Evolutionary conservation across 1,139 yeast species (phyloP), one percentile per base, ranked within the genome.

Genomic region (Candida tropicalis): DNA sequence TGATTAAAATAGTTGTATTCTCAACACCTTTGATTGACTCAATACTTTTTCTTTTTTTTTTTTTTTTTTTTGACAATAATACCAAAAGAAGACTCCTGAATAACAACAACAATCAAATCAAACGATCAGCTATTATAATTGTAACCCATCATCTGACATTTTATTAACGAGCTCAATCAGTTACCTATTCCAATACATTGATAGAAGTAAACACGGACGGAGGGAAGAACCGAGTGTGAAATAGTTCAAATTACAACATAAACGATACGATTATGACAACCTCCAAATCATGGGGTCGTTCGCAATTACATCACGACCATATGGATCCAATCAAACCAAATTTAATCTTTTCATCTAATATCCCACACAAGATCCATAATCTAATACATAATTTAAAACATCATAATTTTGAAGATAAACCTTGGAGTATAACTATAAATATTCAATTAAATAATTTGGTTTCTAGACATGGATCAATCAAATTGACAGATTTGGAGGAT

Each of bases 341-440:
- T 51, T 67, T 71, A 45, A 55, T 73, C 23, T 68, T 68, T 46
- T 62, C 72, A 5, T 69, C 75, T 10, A 70, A 72, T 46, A 63
- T 73, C 8, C 58, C 63, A 0, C 57, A 56, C 20, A 58, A 58
- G 42, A 52, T 63, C 5, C 35, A 38, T 5, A 43, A 39, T 9
- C 42, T 58, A 32, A 34, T 40, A 37, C 34, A 41, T 18, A 29
- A 28, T 37, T 36, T 18, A 27, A 26, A n/a, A 13, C 33, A 35
- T 17, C 18, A 15, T 23, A 27, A 22, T 8, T 23, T 33, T n/a
- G 20, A 24, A 10, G 25, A 38, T 9, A 24, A 24, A 15, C 27
- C 40, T 7, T 38, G 34, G 29, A 41, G 53, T 15, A 55, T 72
- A 45, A 60, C 60, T 18, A 48, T 73, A 11, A 66, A 66, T 37